Evolutionary conservation across 345 rosid genomes (phyloP).

Genomic region (Eutrema yunnanense): DNA sequence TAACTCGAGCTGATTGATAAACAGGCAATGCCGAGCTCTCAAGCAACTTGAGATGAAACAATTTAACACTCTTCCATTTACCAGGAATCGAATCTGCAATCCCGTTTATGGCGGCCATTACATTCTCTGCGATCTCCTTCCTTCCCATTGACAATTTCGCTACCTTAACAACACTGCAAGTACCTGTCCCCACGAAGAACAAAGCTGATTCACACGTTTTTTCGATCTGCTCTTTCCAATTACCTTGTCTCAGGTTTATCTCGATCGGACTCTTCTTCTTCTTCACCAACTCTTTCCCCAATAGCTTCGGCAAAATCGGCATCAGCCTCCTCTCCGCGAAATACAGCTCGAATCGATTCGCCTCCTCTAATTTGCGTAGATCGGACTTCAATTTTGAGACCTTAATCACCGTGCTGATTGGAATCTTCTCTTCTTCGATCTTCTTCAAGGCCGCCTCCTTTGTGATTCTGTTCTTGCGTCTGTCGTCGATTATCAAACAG

Average conservation of each 20-base stretch:
- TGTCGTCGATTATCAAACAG: slow-evolving; percentile 68
- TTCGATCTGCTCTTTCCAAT: slow-evolving; percentile 74
- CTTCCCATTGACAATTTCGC: slow-evolving; percentile 53
- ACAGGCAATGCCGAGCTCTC: slow-evolving; percentile 76
- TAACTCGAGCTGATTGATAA: slow-evolving; percentile 43
- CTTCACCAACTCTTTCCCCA: slow-evolving; percentile 64
- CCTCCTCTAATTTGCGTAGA: neutral
- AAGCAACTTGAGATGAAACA: slow-evolving; percentile 60
- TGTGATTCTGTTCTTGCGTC: slow-evolving; percentile 53
- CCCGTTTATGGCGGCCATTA: slow-evolving; percentile 46
- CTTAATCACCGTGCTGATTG: slow-evolving; percentile 49
- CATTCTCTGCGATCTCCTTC: slow-evolving; percentile 48
- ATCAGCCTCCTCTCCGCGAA: slow-evolving; percentile 26
- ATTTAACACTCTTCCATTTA: slow-evolving; percentile 57
- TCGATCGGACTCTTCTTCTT: slow-evolving; percentile 62
- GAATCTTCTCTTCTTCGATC: slow-evolving; percentile 43
- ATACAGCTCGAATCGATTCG: slow-evolving; percentile 1
- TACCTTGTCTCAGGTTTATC: slow-evolving; percentile 41
- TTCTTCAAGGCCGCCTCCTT: slow-evolving; percentile 59
- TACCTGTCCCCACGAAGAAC: slow-evolving; percentile 51
- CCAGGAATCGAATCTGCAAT: slow-evolving; percentile 55
- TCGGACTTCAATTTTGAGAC: slow-evolving; percentile 41
- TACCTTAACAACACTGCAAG: slow-evolving; percentile 61
- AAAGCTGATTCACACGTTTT: slow-evolving; percentile 50
- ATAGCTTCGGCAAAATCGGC: slow-evolving; percentile 45